Base-by-base conservation (phyloP, 2,329 filamentous ascomycete genomes). In the Trichoderma sp. region DNA sequence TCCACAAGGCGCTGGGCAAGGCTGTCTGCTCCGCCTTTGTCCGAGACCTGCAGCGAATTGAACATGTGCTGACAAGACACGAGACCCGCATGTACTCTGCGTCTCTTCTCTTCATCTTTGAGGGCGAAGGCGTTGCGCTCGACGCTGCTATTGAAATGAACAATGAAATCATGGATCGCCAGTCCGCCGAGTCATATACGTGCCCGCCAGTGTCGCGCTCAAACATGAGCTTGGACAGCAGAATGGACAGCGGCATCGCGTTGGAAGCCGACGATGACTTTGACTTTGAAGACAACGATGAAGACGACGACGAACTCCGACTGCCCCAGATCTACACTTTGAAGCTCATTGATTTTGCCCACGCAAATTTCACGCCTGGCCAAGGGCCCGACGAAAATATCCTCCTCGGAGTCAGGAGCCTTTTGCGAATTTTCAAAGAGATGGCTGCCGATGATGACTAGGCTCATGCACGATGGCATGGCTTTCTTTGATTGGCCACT, bases 331-430 rank as follows among this genome's bases (percentile, higher is more conserved):
- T 97, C 54, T 93, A 91, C 75, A 86, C 89, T 14, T 84, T 97
- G 60, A 96, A 95, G 77, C 85, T 99, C 71, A 99, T 99, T 74
- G 96, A 99, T 79, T 99, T 99, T 84, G 96, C 96, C 1, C 96
- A 99, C 79, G 96, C 96, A 13, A 82, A 84, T 60, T 98, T 91
- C 90, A 91, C 89, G 1, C 91, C 92, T 0, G 93, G 93, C 1
- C 81, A 91, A 74, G 95, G 95, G 0, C 90, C 91, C 0, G 96
- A 99, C 77, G 90, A 97, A 80, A 98, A 98, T 76, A 82, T 87
- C 16, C 83, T 97, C 37, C 82, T 83, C 43, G 94, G 94, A 0
- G 87, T 97, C 71, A 84, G 89, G 76, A 95, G 86, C 76, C 82
- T 95, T 46, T 84, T 87, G 63, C 84, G 84, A 70, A 90, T 97